These are phyloP conservation scores for Stygiomarasmius scandens DNA, from an alignment of 1,284 basidiomycete species.

Conservation along the genomic window DNA sequence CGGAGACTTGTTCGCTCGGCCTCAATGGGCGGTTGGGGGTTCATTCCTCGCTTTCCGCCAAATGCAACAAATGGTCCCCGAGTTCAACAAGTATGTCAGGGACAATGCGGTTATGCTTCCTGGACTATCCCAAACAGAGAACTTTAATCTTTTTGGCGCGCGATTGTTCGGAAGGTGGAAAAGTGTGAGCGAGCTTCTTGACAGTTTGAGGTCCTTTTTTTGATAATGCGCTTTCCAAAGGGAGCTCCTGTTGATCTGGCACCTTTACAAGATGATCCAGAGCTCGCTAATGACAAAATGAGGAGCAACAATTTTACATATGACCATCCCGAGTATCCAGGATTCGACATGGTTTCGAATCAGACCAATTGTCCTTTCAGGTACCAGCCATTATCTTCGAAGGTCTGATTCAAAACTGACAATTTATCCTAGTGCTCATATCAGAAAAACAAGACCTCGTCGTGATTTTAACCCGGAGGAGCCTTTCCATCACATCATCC, in stretches of 20 bases:
- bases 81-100: conserved; percentile 30
- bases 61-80: conserved; percentile 32
- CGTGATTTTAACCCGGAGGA: conserved; percentile 17
- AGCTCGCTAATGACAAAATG: conserved; percentile 30
- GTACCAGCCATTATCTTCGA: too few relatives aligned
- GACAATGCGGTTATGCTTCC: conserved; percentile 24
- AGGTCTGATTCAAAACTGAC: too few relatives aligned
- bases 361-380: conserved; percentile 35
- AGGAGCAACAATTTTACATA: conserved; percentile 42
- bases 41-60: conserved; percentile 36
- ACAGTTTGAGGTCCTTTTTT: background rate
- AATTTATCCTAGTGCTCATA: too few relatives aligned
- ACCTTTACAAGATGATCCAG: conserved; percentile 34
- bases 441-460: conserved; percentile 33
- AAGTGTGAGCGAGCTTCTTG: conserved; percentile 21
- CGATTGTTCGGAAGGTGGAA: conserved; percentile 36
- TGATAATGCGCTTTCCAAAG: background rate
- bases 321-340: conserved; percentile 18
- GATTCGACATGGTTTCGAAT: conserved; percentile 16
- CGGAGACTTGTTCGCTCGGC: conserved; percentile 26
- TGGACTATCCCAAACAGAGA: conserved; percentile 22
- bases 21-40: conserved; percentile 34
- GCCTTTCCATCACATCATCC: conserved; percentile 29
- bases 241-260: conserved; percentile 40
- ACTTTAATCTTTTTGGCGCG: conserved; percentile 29